Base-by-base conservation (phyloP, 352 stramenopile species). In the Aphanomyces cochlioides region DNA sequence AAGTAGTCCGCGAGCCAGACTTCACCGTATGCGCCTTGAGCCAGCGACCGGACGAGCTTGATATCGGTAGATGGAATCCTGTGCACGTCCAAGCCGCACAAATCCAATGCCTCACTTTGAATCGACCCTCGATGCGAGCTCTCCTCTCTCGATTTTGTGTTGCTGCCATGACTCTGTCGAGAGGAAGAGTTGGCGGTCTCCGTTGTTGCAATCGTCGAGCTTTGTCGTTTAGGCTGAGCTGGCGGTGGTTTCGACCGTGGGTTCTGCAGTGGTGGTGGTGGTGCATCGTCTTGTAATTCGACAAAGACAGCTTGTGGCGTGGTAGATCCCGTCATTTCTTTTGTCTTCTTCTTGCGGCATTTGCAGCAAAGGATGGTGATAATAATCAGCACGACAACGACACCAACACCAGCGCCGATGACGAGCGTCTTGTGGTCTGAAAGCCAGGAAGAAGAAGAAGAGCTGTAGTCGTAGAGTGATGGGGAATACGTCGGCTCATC, bases 1-100 rank as follows among this genome's bases (percentile, higher is more conserved):
- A 91, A 81, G 56, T 87, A 90, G 68, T 90, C 79, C 7, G 83
- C 84, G 15, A 91, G 67, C 84, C 84, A 94, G 12, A 94, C 86
- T 66, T 94, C 82, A 7, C 86, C 86, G 54, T 83, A 92, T 34
- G 83, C 86, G 69, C 86, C 86, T 53, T 47, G 36, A 8, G 64
- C 64, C 13, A 70, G 38, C 19, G 54, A 19, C 19, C 61, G 59
- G 43, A 63, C 40, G 6, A 70, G 13, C 8, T 7, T 6, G 15
- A 70, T 37, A 7, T 70, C 19, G 38, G 4, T 21, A 0, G 36
- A 28, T 6, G 38, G 8, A 7, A 70, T 37, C 6, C 64, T 47
- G 38, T 70, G 6, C 45, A 45, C 13, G 15, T 70, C 64, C 36
- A 70, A 36, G 10, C 61, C 53, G 64, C 19, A 36, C 47, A 70